Evolutionary conservation across 371 early-diverging fungal species (phyloP).

Genomic region (Zancudomyces culisetae): DNA sequence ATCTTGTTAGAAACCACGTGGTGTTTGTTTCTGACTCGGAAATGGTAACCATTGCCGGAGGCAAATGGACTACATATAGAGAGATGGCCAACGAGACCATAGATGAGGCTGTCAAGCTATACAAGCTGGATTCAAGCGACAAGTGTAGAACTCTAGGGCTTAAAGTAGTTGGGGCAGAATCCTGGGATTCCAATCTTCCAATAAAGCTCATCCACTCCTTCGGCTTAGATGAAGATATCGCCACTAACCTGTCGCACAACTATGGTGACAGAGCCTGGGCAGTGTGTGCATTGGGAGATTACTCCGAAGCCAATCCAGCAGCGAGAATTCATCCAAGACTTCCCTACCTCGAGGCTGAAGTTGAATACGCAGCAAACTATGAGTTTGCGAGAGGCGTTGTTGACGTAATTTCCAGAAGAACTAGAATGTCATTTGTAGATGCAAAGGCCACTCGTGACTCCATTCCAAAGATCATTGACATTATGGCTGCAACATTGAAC

Average conservation of each 20-base stretch:
- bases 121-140: constrained; percentile 34
- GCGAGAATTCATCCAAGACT: constrained; percentile 60
- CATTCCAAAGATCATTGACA: constrained; percentile 70
- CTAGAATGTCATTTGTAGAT: constrained; percentile 87
- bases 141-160: constrained; percentile 52
- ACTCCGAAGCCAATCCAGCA: background rate
- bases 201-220: constrained; percentile 80
- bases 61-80: constrained; percentile 99
- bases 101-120: constrained; percentile 66
- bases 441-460: constrained; percentile 78
- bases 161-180: constrained; percentile 71
- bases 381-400: constrained; percentile 90
- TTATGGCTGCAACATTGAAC: constrained; percentile 74
- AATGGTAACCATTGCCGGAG: constrained; percentile 93
- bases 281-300: constrained; percentile 62
- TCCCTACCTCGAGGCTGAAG: constrained; percentile 90
- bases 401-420: constrained; percentile 89
- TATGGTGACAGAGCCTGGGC: constrained; percentile 94
- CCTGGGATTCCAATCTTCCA: constrained; percentile 73
- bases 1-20: constrained; percentile 93
- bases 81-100: constrained; percentile 97
- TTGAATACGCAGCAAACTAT: constrained; percentile 75
- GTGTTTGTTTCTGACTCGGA: constrained; percentile 68
- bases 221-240: constrained; percentile 85
- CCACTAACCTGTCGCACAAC: constrained; percentile 72